phyloP scores from a whole-genome alignment of 768 basidiomycete genomes.

The Agaricus sinodeliciosus region DNA sequence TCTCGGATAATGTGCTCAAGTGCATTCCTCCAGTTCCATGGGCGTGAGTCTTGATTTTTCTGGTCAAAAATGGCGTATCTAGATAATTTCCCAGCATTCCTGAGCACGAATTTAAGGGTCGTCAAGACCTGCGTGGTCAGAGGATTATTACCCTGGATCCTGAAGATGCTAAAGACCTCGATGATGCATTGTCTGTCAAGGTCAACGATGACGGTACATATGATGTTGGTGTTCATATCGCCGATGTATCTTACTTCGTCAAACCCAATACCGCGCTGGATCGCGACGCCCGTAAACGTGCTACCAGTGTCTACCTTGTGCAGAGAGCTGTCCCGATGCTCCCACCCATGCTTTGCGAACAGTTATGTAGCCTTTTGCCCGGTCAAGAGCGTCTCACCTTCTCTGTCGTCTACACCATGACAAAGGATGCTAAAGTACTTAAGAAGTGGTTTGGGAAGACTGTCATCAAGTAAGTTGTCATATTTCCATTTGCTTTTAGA shows the following conservation, averaged over 20 bases:
- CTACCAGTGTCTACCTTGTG: conserved; percentile 94
- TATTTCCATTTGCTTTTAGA: neutral
- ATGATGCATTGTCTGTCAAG: conserved; percentile 91
- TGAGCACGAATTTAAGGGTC: conserved; percentile 80
- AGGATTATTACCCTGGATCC: conserved; percentile 95
- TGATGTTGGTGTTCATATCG: conserved; percentile 91
- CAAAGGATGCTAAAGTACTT: conserved; percentile 70
- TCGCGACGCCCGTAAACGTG: conserved; percentile 94
- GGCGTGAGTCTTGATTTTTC: conserved; percentile 48
- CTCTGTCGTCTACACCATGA: conserved; percentile 83
- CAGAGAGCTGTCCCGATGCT: conserved; percentile 97
- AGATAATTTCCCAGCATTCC: conserved; percentile 54
- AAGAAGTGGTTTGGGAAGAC: conserved; percentile 94
- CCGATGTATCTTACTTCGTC: conserved; percentile 94
- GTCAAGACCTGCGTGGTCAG: conserved; percentile 81
- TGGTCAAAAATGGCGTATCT: conserved; percentile 11
- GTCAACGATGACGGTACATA: conserved; percentile 87
- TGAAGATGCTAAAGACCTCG: conserved; percentile 81
- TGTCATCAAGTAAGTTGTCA: conserved; percentile 65
- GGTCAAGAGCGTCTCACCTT: conserved; percentile 88
- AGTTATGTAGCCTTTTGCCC: conserved; percentile 87
- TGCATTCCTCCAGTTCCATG: conserved; percentile 95
- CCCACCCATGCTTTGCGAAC: conserved; percentile 87
- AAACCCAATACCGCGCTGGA: conserved; percentile 96
- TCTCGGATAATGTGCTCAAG: conserved; percentile 90